Evolutionary conservation across 495 filamentous ascomycete species (phyloP).

Genomic region (Melanomma pulvis-pyrius): DNA sequence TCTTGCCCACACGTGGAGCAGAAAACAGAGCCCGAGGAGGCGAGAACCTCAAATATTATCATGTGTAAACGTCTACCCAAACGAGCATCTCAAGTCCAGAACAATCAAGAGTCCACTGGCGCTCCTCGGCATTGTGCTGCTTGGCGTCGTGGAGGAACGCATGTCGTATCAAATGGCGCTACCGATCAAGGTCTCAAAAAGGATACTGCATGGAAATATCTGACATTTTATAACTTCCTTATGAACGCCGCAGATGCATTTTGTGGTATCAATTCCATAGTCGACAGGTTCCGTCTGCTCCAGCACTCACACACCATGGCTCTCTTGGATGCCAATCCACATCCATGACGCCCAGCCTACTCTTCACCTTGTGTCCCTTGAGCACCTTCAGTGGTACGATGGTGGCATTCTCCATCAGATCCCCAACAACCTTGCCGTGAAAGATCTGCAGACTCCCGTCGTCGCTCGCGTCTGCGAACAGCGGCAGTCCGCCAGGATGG

Average conservation of each 20-base stretch:
- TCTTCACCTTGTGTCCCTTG: constrained; percentile 78
- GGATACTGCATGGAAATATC: neutral
- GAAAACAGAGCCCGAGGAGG: too few species aligned
- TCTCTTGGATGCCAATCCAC: constrained; percentile 92
- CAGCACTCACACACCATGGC: constrained; percentile 91
- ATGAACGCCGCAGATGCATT: constrained; percentile 1
- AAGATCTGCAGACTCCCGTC: constrained; percentile 94
- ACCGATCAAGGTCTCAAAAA: too few species aligned
- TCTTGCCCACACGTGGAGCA: neutral
- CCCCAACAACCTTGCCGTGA: constrained; percentile 90
- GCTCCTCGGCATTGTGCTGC: neutral
- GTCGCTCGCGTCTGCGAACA: constrained; percentile 92
- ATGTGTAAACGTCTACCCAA: too few species aligned
- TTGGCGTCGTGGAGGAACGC: neutral
- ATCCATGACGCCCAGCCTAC: constrained; percentile 85
- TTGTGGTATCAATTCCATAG: constrained; percentile 63
- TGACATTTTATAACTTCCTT: neutral
- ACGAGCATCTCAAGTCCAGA: too few species aligned
- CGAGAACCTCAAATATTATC: too few species aligned
- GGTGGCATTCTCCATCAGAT: constrained; percentile 91
- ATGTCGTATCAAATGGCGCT: too few species aligned
- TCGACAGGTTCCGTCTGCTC: constrained; percentile 87
- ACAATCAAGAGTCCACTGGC: too few species aligned
- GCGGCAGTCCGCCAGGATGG: constrained; percentile 79
- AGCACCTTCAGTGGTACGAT: constrained; percentile 96